phyloP scores from a whole-genome alignment of 2,329 filamentous ascomycete genomes.

The Stylonectria norvegica region DNA sequence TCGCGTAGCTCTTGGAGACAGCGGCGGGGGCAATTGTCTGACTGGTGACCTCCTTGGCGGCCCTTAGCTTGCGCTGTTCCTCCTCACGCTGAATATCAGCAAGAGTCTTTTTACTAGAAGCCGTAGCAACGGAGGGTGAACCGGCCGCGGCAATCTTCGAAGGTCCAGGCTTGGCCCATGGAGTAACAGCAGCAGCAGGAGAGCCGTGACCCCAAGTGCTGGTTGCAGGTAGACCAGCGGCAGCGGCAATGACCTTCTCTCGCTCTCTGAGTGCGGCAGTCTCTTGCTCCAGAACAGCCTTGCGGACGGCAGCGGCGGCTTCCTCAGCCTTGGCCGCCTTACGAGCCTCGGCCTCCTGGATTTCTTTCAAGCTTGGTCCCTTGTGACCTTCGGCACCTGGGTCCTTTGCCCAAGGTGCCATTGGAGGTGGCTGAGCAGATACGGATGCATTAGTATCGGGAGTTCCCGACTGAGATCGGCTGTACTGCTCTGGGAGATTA shows the following conservation, averaged over 20 bases:
- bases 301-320: constrained; percentile 71
- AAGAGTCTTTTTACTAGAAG: constrained; percentile 74
- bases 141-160: constrained; percentile 37
- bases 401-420: constrained; percentile 96
- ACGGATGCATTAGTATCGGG: constrained; percentile 52
- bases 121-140: constrained; percentile 19
- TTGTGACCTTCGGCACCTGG: constrained; percentile 65
- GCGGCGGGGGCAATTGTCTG: constrained; percentile 48
- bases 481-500: constrained; percentile 73
- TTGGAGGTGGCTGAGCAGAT: constrained; percentile 57
- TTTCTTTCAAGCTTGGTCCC: constrained; percentile 91
- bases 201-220: constrained; percentile 86
- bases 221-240: constrained; percentile 72
- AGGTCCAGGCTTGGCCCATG: constrained; percentile 64
- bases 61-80: constrained; percentile 72
- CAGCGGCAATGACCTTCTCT: constrained; percentile 52
- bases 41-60: constrained; percentile 49
- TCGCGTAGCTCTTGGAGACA: constrained; percentile 84
- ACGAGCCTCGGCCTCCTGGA: constrained; percentile 91
- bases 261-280: constrained; percentile 55
- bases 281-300: constrained; percentile 77
- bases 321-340: constrained; percentile 90
- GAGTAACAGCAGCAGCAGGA: constrained; percentile 61
- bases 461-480: constrained; percentile 72
- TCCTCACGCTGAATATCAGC: constrained; percentile 97